Evolutionary conservation across 495 filamentous ascomycete species (phyloP), one percentile per base, ranked within the genome.

Genomic region (Talaromyces wortmannii): DNA sequence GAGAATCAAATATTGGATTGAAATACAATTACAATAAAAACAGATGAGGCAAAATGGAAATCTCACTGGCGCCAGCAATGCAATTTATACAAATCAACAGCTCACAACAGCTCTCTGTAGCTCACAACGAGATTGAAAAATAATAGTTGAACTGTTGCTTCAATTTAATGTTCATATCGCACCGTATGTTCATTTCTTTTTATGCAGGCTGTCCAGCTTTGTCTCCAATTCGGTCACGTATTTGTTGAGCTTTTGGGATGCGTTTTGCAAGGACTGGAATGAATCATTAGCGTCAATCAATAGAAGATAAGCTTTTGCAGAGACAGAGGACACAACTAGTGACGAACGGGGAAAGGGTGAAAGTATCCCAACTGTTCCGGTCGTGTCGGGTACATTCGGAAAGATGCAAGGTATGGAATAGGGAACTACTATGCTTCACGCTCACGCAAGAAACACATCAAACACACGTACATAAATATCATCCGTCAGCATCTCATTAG

Each of bases 401-500:
- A 23, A 23, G 23, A 4, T 4, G 23, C 23, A 23, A 23, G 23
- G 23, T 52, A 44, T 55, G 49, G 18, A 54, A 18, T 33, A 31
- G 31, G 50, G 48, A 58, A 32, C 53, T 52, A 48, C 18, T 23
- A 47, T 47, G 23, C 23, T 23, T 23, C 23, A 29, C 47, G 10
- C 54, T 30, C 40, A 36, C 33, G 40, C 10, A 29, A n/a, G 18
- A 7, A 45, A 43, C 30, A 7, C 42, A 36, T 59, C 33, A 57
- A 31, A 75, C 75, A 73, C 73, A 72, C 89, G 67, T 83, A 97
- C 94, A 73, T 88, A 88, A 69, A 98, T 96, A 76, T 98, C 94
- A 72, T 95, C 90, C 45, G 88, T 94, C 71, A 98, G 73, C 66
- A 96, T 80, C 72, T 96, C 90, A 70, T 97, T 98, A 53, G 91